Evolutionary conservation across 2,329 filamentous ascomycete species (phyloP).

Genomic region (Penicillium decumbens): DNA sequence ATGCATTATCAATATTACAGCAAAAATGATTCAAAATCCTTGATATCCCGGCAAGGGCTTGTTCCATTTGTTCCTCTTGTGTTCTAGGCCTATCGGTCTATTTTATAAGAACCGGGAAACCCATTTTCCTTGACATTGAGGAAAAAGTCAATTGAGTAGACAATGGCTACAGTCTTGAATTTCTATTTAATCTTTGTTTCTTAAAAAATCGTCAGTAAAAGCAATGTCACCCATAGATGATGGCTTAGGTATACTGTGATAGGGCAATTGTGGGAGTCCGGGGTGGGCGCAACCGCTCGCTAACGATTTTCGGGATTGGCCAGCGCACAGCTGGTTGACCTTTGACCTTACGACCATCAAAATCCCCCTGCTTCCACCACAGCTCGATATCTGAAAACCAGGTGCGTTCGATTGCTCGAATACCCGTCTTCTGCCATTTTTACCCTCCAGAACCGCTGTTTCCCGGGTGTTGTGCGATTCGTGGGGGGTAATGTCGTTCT

Average conservation of each 20-base stretch:
- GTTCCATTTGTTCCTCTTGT: slow-evolving; percentile 20
- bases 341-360: slow-evolving; percentile 37
- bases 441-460: slow-evolving; percentile 22
- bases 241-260: slow-evolving; percentile 2
- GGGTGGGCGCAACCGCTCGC: slow-evolving; percentile 37
- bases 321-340: slow-evolving; percentile 39
- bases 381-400: slow-evolving; percentile 30
- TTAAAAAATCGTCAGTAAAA: not conserved
- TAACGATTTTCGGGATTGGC: slow-evolving; percentile 43
- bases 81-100: slow-evolving; percentile 16
- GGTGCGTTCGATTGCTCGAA: slow-evolving; percentile 32
- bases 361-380: slow-evolving; percentile 36
- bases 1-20: slow-evolving; percentile 39
- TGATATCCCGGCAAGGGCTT: slow-evolving; percentile 37
- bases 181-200: slow-evolving; percentile 1
- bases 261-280: slow-evolving; percentile 32
- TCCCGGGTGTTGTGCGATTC: slow-evolving; percentile 25
- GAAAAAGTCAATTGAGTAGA: slow-evolving; percentile 15
- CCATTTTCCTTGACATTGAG: slow-evolving; percentile 6
- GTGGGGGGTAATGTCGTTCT: slow-evolving; percentile 16
- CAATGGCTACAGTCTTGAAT: slow-evolving; percentile 4
- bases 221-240: not conserved
- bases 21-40: slow-evolving; percentile 43
- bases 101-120: slow-evolving; percentile 19
- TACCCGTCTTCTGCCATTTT: slow-evolving; percentile 18